Percentiles rank a stretch among this genome's conserved stretches.
These are phyloP conservation scores for Agrocybe praecox DNA, from an alignment of 768 basidiomycete species.

Conservation along the genomic window DNA sequence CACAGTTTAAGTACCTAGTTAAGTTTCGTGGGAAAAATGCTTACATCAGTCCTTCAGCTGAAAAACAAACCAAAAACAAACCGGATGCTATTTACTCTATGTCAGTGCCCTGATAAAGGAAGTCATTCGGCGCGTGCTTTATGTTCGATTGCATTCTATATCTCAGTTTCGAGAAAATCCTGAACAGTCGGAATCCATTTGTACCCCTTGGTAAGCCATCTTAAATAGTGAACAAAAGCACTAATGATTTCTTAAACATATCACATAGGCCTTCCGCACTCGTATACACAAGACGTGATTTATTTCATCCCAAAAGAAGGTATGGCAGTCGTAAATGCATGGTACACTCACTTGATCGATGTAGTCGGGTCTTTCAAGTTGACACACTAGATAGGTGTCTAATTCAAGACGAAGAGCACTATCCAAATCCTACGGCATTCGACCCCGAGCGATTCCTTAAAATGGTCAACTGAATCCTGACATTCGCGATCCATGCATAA, in stretches of 20 bases:
- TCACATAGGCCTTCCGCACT: slow-evolving; percentile 17
- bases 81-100: background rate
- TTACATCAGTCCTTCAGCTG: too few relatives aligned
- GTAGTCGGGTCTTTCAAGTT: background rate
- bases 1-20: too few relatives aligned
- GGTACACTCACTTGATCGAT: slow-evolving; percentile 15
- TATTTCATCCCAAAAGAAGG: slow-evolving; percentile 30
- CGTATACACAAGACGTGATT: slow-evolving; percentile 23
- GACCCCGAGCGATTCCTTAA: slow-evolving; percentile 29
- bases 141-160: background rate
- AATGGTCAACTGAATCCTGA: too few relatives aligned
- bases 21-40: too few relatives aligned
- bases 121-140: background rate
- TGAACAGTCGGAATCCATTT: background rate
- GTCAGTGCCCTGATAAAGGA: background rate
- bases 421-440: slow-evolving; percentile 39
- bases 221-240: too few relatives aligned
- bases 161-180: background rate
- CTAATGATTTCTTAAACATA: background rate
- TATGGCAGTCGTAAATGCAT: slow-evolving; percentile 31
- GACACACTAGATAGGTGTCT: slow-evolving; percentile 37
- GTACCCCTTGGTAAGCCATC: too few relatives aligned
- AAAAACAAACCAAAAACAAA: too few relatives aligned
- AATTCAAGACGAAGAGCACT: slow-evolving; percentile 35
- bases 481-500: too few relatives aligned